phyloP scores from a whole-genome alignment of 2,329 filamentous ascomycete species.

The Verticillium tricorpus region DNA sequence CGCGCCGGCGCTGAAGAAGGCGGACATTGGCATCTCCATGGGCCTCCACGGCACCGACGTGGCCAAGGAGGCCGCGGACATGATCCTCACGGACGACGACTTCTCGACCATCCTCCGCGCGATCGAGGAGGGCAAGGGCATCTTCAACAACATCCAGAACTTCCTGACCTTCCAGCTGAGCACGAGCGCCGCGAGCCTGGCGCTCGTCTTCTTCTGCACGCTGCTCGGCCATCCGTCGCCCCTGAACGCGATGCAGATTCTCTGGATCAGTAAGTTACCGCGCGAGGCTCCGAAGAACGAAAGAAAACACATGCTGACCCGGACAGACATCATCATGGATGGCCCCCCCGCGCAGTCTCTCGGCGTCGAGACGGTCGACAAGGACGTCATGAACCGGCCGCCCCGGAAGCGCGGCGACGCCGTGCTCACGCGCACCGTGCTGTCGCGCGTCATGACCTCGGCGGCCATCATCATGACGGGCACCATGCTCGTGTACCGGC shows the following conservation, averaged over 20 bases:
- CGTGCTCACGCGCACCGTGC: constrained; percentile 79
- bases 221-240: constrained; percentile 92
- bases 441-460: constrained; percentile 81
- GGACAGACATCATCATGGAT: constrained; percentile 95
- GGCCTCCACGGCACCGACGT: constrained; percentile 92
- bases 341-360: constrained; percentile 95
- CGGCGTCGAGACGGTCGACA: constrained; percentile 91
- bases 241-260: constrained; percentile 97
- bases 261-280: constrained; percentile 90
- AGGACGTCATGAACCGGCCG: constrained; percentile 86
- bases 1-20: constrained; percentile 91
- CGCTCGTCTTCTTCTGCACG: constrained; percentile 87
- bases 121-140: constrained; percentile 98
- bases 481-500: constrained; percentile 85
- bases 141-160: constrained; percentile 99
- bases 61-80: constrained; percentile 91
- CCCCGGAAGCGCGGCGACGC: constrained; percentile 80
- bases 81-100: constrained; percentile 87
- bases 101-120: constrained; percentile 89
- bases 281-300: neutral
- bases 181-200: constrained; percentile 89
- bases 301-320: constrained; percentile 10
- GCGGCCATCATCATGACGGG: constrained; percentile 88
- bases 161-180: constrained; percentile 98
- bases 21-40: constrained; percentile 98